Base-by-base conservation (phyloP, 306 rosid genomes). In the Lathyrus oleraceus region DNA sequence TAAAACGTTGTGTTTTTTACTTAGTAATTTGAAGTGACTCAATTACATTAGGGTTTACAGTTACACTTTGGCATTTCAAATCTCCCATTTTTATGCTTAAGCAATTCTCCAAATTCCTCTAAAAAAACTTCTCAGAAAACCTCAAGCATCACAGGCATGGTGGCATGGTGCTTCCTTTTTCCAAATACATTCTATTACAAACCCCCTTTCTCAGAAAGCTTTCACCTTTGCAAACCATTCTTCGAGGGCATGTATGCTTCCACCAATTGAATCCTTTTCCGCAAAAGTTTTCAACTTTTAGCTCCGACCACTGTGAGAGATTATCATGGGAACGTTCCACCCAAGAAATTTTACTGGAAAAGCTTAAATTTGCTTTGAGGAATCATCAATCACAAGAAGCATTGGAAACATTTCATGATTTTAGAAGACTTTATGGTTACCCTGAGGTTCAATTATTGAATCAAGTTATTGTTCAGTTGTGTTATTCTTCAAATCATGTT, bases 311-410 rank as follows among this genome's bases (percentile, higher is more conserved):
- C 35, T 61, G 77, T 25, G 84, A 73, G 61, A 85, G 77, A 80
- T 67, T 93, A 39, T 35, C 85, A 57, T 93, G 97, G 96, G 98
- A 79, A 79, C 91, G 85, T 81, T 93, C 97, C 21, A 82, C 90
- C 64, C 69, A 45, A 70, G 76, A 67, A 13, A 75, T 79, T 61
- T 53, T 93, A 61, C 49, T 80, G 84, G 73, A 67, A 61, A 90
- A 84, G 82, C 84, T 93, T 4, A 71, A 87, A 81, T 28, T 4
- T 48, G 76, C 90, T 54, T 77, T 90, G 85, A 85, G 84, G 70
- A 78, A 74, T 70, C 81, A 72, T 40, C 82, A 79, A 75, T 69
- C 83, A 15, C 75, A 73, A 57, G 97, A 90, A 69, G 91, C 91
- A 12, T 88, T 92, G 91, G 87, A 81, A n/a, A 79, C 72, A 6